Percentiles rank a stretch among this genome's conserved stretches.
Evolutionary conservation across 352 stramenopile species (phyloP).

Genomic region (Globisporangium ultimum): DNA sequence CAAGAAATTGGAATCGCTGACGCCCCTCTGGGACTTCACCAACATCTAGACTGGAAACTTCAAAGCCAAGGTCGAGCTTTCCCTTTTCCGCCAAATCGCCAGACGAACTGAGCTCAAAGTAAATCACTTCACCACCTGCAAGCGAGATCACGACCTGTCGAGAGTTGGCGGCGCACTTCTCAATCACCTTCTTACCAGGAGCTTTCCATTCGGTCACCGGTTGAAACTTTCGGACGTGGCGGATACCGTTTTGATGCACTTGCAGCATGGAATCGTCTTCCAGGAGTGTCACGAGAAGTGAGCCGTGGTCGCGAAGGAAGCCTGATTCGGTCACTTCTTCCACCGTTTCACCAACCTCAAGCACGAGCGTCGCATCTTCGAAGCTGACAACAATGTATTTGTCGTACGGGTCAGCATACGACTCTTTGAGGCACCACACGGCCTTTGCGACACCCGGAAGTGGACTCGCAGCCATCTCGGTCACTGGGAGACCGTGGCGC

Average conservation of each 20-base stretch:
- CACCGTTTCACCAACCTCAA: constrained; percentile 96
- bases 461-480: constrained; percentile 95
- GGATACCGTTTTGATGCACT: constrained; percentile 94
- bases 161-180: constrained; percentile 95
- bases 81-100: constrained; percentile 93
- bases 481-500: constrained; percentile 94
- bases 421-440: constrained; percentile 95
- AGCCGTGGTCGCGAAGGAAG: constrained; percentile 94
- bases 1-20: constrained; percentile 94
- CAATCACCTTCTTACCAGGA: constrained; percentile 96
- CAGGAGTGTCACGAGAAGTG: constrained; percentile 93
- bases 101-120: constrained; percentile 96
- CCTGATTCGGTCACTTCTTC: constrained; percentile 96
- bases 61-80: constrained; percentile 93
- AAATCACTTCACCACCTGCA: constrained; percentile 95
- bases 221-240: constrained; percentile 93
- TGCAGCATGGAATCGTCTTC: constrained; percentile 96
- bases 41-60: constrained; percentile 98
- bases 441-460: constrained; percentile 94
- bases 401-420: constrained; percentile 61
- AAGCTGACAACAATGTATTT: constrained; percentile 99
- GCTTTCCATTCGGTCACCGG: constrained; percentile 96
- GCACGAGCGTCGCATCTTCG: constrained; percentile 97
- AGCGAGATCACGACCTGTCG: constrained; percentile 97
- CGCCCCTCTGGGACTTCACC: constrained; percentile 92